Evolutionary conservation across 2,329 filamentous ascomycete genomes (phyloP), one percentile per base, ranked within the genome.

Genomic region (Trichoderma citrinoviride): DNA sequence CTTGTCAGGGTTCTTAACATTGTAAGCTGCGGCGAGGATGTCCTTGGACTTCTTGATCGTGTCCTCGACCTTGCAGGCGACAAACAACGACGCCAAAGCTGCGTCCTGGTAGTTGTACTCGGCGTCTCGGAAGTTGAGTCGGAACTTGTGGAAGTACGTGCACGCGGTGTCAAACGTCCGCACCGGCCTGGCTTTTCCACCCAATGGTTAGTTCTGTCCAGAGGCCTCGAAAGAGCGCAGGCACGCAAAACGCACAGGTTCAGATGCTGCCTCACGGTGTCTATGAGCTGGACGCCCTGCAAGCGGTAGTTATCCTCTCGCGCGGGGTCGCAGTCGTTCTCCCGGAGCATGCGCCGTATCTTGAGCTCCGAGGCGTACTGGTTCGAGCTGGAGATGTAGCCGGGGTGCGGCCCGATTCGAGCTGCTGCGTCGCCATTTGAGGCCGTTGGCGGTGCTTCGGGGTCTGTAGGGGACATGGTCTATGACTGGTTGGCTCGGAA

Each of bases 11-110:
- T 78, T 85, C 77, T 93, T 95, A 43, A 96, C 80, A 73, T 97
- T 97, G 78, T 94, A 92, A 25, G 92, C 90, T 1, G 93, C 93
- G 65, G 92, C 96, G 17, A 98, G 82, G 67, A 99, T 96, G 68
- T 99, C 95, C 65, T 87, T 88, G 3, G 92, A 96, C 80, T 98
- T 98, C 79, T 99, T 99, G 70, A 97, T 85, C 0, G 95, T 99
- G 76, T 99, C 95, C 77, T 99, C 95, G 52, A 96, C 93, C 80
- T 99, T 99, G 82, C 94, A 98, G 2, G 93, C 93, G 3, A 93
- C 91, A 73, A 98, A 94, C 8, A 99, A 81, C 25, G 92, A 90
- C 1, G 95, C 92, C 7, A 95, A 86, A 0, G 94, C 92, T 1
- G 92, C 93, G 74, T 98, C 94, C 76, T 92, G 78, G 68, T 88